These are phyloP conservation scores for Penstemon barbatus DNA, from an alignment of 257 asterid species.

Conservation along the genomic window DNA sequence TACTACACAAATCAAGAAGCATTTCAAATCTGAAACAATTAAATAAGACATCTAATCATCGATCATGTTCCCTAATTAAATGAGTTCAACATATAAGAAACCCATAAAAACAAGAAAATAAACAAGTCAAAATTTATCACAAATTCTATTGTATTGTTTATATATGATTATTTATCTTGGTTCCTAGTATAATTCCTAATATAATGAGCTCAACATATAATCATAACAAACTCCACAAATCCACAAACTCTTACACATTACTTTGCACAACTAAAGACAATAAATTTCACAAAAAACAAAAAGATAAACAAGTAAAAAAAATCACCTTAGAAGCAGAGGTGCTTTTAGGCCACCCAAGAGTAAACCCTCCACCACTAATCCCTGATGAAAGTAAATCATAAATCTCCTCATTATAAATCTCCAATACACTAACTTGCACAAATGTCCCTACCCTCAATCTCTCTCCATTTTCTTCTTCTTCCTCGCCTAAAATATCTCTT, in stretches of 20 bases:
- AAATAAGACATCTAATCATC: too few relatives aligned
- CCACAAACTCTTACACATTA: not conserved
- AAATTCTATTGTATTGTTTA: too few relatives aligned
- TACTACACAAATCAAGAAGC: too few relatives aligned
- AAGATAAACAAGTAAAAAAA: not conserved
- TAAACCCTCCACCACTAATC: constrained; percentile 66
- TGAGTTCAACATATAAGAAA: too few relatives aligned
- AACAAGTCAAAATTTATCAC: too few relatives aligned
- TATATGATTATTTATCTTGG: too few relatives aligned
- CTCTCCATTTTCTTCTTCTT: constrained; percentile 45
- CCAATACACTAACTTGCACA: constrained; percentile 89
- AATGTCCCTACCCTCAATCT: constrained; percentile 56
- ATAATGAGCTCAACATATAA: too few relatives aligned
- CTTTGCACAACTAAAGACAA: not conserved
- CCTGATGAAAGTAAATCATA: constrained; percentile 68
- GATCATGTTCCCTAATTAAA: too few relatives aligned
- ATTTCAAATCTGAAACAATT: too few relatives aligned
- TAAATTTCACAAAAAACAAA: not conserved
- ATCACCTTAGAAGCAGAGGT: constrained; percentile 77
- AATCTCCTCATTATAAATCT: constrained; percentile 89
- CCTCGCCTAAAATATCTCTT: constrained; percentile 75
- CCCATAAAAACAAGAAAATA: too few relatives aligned
- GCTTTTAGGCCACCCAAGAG: constrained; percentile 70
- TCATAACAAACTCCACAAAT: not conserved
- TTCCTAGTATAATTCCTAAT: too few relatives aligned